Evolutionary conservation across 139 green algal species (phyloP).

Genomic region (Coelastrella sp.): DNA sequence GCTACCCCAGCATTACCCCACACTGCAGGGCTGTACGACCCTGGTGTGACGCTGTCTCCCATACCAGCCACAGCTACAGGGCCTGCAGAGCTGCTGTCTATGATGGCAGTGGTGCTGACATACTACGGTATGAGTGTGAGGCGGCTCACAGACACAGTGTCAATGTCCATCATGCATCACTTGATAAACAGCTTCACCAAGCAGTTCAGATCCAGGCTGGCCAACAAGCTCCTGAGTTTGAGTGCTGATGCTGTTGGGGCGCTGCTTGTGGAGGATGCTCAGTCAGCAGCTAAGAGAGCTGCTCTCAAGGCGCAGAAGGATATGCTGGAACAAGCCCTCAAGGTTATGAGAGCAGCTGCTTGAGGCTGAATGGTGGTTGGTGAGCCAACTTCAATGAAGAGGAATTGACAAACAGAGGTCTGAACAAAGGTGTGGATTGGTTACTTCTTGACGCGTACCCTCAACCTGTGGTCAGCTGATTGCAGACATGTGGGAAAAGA

Average conservation of each 20-base stretch:
- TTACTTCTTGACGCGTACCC: too few relatives aligned
- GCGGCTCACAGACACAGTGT: conserved; percentile 35
- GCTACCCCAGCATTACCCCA: not conserved
- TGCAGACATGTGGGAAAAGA: too few relatives aligned
- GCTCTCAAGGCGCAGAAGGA: conserved; percentile 19
- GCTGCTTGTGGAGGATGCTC: conserved; percentile 19
- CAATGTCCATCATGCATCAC: conserved; percentile 40
- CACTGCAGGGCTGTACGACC: conserved; percentile 24
- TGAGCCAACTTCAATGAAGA: too few relatives aligned
- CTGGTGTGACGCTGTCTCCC: not conserved
- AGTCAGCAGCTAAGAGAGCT: conserved; percentile 5
- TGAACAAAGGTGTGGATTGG: too few relatives aligned
- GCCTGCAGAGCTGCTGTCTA: conserved; percentile 30
- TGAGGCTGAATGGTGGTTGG: too few relatives aligned
- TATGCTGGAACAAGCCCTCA: conserved; percentile 42
- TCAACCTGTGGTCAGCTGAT: too few relatives aligned
- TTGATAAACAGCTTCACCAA: conserved; percentile 27
- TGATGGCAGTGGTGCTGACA: conserved; percentile 42
- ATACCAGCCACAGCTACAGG: conserved; percentile 38
- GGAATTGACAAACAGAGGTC: too few relatives aligned
- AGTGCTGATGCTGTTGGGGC: not conserved
- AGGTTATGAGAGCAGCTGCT: conserved; percentile 32
- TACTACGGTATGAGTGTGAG: conserved; percentile 24
- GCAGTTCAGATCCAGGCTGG: conserved; percentile 28
- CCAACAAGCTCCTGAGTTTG: conserved; percentile 26